Evolutionary conservation across 805 yeast species (phyloP).

Genomic region (Lipomyces sp.): DNA sequence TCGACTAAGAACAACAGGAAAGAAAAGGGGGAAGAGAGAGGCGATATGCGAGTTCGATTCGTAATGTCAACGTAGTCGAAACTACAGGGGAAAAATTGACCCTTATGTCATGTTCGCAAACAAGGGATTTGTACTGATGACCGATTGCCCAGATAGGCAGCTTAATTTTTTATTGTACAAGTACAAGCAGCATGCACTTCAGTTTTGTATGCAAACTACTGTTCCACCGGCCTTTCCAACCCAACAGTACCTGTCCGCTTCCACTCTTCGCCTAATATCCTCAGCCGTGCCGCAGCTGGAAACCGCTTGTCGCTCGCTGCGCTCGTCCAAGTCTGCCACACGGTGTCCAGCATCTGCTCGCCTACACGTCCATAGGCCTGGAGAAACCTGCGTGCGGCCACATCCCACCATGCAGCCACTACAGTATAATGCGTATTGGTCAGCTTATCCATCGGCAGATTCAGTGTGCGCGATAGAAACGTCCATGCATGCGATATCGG

Average conservation of each 20-base stretch:
- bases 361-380: slow-evolving; percentile 68
- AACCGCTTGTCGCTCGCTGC: slow-evolving; percentile 50
- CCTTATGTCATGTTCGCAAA: not conserved
- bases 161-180: too few relatives aligned
- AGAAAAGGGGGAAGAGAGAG: not conserved
- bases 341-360: slow-evolving; percentile 51
- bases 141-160: too few relatives aligned
- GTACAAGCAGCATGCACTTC: too few relatives aligned
- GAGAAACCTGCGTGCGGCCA: slow-evolving; percentile 57
- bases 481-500: slow-evolving; percentile 63
- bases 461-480: slow-evolving; percentile 67
- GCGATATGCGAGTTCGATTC: not conserved
- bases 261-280: slow-evolving; percentile 82
- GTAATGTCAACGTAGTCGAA: too few relatives aligned
- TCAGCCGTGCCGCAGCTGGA: slow-evolving; percentile 76
- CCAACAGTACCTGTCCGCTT: slow-evolving; percentile 45
- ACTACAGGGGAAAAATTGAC: too few relatives aligned
- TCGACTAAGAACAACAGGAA: not conserved
- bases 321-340: slow-evolving; percentile 53
- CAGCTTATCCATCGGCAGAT: slow-evolving; percentile 50
- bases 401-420: slow-evolving; percentile 89
- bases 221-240: slow-evolving; percentile 46
- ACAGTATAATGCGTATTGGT: slow-evolving; percentile 69
- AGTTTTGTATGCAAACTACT: too few relatives aligned
- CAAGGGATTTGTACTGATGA: too few relatives aligned